These are phyloP conservation scores for Yamadazyma diospyri DNA, from an alignment of 1,139 yeast genomes.

Conservation along the genomic window DNA sequence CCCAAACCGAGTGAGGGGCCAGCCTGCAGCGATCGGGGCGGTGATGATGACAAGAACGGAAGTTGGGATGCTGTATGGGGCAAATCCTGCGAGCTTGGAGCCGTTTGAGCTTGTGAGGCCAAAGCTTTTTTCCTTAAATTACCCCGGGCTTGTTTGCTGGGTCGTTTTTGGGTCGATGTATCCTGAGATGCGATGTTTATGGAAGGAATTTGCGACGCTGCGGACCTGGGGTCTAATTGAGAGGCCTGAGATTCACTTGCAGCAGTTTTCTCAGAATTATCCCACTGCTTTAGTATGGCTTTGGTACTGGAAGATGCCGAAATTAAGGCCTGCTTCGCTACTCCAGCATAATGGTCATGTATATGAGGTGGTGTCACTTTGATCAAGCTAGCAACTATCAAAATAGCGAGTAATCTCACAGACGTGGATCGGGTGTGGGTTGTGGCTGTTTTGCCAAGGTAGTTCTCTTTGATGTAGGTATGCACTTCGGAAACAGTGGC, in stretches of 20 bases:
- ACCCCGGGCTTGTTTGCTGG: slow-evolving; percentile 6
- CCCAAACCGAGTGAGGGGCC: slow-evolving; percentile 9
- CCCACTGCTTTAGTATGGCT: slow-evolving; percentile 27
- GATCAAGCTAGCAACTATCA: slow-evolving; percentile 25
- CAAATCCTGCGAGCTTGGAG: slow-evolving; percentile 5
- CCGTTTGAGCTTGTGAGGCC: neutral
- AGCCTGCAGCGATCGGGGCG: slow-evolving; percentile 7
- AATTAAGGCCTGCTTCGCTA: slow-evolving; percentile 12
- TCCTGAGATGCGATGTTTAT: slow-evolving; percentile 22
- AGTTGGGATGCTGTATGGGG: slow-evolving; percentile 1
- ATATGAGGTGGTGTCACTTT: slow-evolving; percentile 19
- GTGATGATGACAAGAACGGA: slow-evolving; percentile 5
- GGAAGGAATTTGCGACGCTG: slow-evolving; percentile 24
- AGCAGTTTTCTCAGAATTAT: slow-evolving; percentile 11
- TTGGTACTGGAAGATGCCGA: slow-evolving; percentile 20
- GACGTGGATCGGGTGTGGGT: slow-evolving; percentile 14
- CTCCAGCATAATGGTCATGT: slow-evolving; percentile 9
- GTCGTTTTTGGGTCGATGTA: slow-evolving; percentile 10
- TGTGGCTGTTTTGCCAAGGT: slow-evolving; percentile 10
- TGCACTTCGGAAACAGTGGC: slow-evolving; percentile 10
- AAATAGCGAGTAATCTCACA: slow-evolving; percentile 18
- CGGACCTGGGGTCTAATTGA: slow-evolving; percentile 6
- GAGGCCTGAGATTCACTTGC: slow-evolving; percentile 2
- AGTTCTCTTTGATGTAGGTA: slow-evolving; percentile 8
- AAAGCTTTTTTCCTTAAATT: slow-evolving; percentile 9